Evolutionary conservation across 2,329 filamentous ascomycete genomes (phyloP), one percentile per base, ranked within the genome.

Genomic region (Monosporascus ibericus): DNA sequence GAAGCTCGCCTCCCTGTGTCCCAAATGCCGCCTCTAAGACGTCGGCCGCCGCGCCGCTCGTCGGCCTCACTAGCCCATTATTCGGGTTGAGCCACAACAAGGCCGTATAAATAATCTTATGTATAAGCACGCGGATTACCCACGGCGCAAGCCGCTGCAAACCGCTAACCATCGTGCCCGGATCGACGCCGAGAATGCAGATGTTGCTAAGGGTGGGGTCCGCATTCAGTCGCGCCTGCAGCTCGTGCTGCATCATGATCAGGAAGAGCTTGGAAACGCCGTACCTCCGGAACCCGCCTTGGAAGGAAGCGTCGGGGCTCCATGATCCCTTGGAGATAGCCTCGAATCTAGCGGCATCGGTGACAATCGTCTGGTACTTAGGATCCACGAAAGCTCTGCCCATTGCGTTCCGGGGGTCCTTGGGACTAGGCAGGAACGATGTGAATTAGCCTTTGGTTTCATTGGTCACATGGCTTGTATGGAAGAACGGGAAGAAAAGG

Each of bases 201-300:
- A 75, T 64, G 15, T 66, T 64, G 39, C 58, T 65, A 6, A 73
- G 59, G 5, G 52, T 50, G 34, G 67, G 66, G 48, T 73, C 70
- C n/a, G 47, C 52, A 38, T 59, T 60, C 2, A 73, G 55, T n/a
- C 71, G 68, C 11, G 48, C 52, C 40, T 63, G 66, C 7, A 73
- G 59, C 52, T 73, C 70, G 48, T 69, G 64, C 61, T 63, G 58
- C 58, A 73, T 62, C 67, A 72, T 71, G 11, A 72, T 59, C 18
- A 55, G 59, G 55, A 64, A 73, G 7, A 72, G 62, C 53, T 72
- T 73, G 37, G 66, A 63, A n/a, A 68, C 70, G 8, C 69, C 71
- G 48, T 73, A 73, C 27, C 71, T 65, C 20, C 69, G 63, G 51
- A 58, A 65, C 9, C 68, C 70, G 34, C 60, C 54, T 4, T 62